These are phyloP conservation scores for Neohortaea acidophila DNA, from an alignment of 495 filamentous ascomycete genomes.

Conservation along the genomic window DNA sequence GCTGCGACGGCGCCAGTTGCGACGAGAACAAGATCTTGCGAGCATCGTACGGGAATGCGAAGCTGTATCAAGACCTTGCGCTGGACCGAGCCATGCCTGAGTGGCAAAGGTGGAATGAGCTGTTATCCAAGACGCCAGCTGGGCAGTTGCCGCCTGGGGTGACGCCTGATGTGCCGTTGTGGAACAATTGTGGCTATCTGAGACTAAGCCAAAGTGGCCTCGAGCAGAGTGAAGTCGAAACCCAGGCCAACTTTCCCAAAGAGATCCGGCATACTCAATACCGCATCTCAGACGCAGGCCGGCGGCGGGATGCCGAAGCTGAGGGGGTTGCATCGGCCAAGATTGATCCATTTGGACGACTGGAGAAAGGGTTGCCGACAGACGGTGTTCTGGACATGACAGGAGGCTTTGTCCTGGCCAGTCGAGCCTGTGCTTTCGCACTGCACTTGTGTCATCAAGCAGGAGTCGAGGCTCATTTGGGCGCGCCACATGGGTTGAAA, in stretches of 20 bases:
- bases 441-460: background rate
- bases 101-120: constrained; percentile 8
- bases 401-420: constrained; percentile 4
- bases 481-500: background rate
- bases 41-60: constrained; percentile 38
- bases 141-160: background rate
- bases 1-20: constrained; percentile 30
- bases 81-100: constrained; percentile 22
- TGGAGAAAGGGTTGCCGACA: background rate
- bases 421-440: constrained; percentile 4
- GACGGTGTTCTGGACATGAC: constrained; percentile 7
- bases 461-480: constrained; percentile 1
- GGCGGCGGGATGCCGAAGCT: background rate
- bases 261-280: constrained; percentile 1
- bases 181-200: constrained; percentile 4
- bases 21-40: constrained; percentile 44
- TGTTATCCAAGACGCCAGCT: background rate
- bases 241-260: background rate
- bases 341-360: constrained; percentile 5
- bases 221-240: background rate
- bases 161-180: background rate
- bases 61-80: constrained; percentile 37
- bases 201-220: constrained; percentile 1
- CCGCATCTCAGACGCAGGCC: background rate
- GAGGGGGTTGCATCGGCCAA: background rate